A percentile compares a stretch with the other conserved stretches of the same genome.
Conservation (phyloP, 176 grass and related monocot genomes). For the Bolboschoenus planiculmis region DNA sequence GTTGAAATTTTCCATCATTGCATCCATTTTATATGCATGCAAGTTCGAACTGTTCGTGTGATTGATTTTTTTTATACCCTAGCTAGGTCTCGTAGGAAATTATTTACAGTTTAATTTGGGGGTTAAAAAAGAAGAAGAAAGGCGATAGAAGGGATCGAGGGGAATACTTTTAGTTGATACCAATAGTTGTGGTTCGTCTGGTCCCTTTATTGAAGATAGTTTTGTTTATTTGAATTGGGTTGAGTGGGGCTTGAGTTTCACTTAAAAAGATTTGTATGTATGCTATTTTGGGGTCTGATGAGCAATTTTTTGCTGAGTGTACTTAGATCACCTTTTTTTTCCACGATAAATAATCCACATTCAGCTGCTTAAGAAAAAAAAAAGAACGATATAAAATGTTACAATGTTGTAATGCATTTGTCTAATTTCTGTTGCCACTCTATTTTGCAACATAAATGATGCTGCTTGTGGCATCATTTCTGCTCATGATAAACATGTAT, state of each 20-base stretch:
- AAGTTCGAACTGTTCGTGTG: slow-evolving; percentile 4
- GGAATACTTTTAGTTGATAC: not conserved
- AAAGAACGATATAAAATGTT: not conserved
- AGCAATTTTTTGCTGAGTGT: slow-evolving; percentile 16
- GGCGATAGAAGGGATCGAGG: not conserved
- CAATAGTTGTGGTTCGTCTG: not conserved
- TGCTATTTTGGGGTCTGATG: slow-evolving; percentile 16
- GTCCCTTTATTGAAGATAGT: slow-evolving; percentile 21
- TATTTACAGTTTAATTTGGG: slow-evolving; percentile 18
- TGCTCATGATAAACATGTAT: not conserved
- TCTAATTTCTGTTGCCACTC: not conserved
- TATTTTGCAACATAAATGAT: not conserved
- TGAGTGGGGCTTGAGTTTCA: slow-evolving; percentile 10
- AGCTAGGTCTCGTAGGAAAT: slow-evolving; percentile 23
- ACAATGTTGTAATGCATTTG: not conserved
- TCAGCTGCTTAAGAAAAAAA: not conserved
- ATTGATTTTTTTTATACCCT: slow-evolving; percentile 20
- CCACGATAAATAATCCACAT: not conserved
- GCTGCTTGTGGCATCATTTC: not conserved
- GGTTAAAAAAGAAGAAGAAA: slow-evolving; percentile 1
- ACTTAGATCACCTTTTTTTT: not conserved
- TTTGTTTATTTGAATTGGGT: slow-evolving; percentile 30
- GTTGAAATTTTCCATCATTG: slow-evolving; percentile 6
- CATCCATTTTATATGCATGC: slow-evolving; percentile 4
- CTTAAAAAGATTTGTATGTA: slow-evolving; percentile 14